phyloP scores from a whole-genome alignment of 768 basidiomycete genomes.

The Leccinum sublutescens region DNA sequence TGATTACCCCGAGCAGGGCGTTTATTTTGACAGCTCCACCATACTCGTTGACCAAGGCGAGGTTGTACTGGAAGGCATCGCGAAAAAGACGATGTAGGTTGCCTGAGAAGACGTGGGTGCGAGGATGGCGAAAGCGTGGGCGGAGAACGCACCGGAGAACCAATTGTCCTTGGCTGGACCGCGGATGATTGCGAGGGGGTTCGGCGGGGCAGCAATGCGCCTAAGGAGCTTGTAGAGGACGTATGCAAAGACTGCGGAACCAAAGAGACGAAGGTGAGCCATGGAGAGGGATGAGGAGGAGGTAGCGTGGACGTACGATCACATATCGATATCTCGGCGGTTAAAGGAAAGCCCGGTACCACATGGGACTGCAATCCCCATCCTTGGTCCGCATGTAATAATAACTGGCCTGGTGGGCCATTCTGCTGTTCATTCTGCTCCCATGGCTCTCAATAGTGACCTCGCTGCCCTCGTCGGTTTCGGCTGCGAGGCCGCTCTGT shows the following conservation, averaged over 20 bases:
- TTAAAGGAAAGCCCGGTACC: background rate
- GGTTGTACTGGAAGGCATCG: conserved; percentile 35
- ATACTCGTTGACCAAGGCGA: conserved; percentile 28
- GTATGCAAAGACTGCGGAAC: conserved; percentile 6
- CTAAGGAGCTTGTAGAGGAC: conserved; percentile 19
- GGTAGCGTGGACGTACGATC: background rate
- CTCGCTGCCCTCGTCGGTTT: conserved; percentile 39
- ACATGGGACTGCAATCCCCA: background rate
- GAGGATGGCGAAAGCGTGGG: too few relatives aligned
- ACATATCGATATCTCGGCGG: background rate
- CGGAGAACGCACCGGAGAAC: conserved; percentile 28
- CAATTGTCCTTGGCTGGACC: conserved; percentile 37
- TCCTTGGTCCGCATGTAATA: background rate
- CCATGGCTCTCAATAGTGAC: conserved; percentile 30
- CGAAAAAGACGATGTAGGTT: conserved; percentile 33
- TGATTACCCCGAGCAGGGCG: conserved; percentile 34
- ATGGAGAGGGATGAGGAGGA: background rate
- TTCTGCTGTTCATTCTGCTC: background rate
- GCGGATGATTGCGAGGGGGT: conserved; percentile 22
- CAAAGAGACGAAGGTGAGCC: conserved; percentile 2
- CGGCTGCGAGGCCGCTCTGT: conserved; percentile 35
- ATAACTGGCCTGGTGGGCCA: background rate
- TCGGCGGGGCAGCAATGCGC: conserved; percentile 5
- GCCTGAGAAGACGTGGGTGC: conserved; percentile 19
- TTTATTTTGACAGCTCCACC: conserved; percentile 37